Percentiles rank a stretch among this genome's conserved stretches.
Conservation (phyloP, 257 asterid species). For the Ocimum tenuiflorum region DNA sequence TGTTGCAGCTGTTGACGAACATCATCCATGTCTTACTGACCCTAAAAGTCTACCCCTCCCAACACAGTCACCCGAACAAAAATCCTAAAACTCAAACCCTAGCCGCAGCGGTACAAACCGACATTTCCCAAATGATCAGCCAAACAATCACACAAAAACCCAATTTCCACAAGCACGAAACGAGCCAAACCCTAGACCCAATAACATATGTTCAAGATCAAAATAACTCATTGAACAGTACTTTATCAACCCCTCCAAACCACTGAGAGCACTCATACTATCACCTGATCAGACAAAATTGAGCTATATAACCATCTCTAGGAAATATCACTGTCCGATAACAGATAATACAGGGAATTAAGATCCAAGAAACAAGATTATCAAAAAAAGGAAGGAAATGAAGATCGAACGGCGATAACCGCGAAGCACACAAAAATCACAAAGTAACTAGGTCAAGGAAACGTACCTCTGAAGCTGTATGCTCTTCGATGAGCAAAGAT, state of each 20-base stretch:
- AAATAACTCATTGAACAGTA: constrained; percentile 24
- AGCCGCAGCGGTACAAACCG: constrained; percentile 18
- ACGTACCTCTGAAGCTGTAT: constrained; percentile 43
- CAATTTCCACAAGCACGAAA: constrained; percentile 27
- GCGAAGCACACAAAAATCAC: constrained; percentile 21
- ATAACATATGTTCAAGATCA: constrained; percentile 27
- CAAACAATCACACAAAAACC: constrained; percentile 32
- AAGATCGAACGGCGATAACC: constrained; percentile 22
- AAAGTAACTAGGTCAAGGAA: constrained; percentile 15
- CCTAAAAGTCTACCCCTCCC: constrained; percentile 23
- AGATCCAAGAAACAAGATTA: constrained; percentile 27
- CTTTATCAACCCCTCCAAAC: constrained; percentile 28
- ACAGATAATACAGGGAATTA: not conserved
- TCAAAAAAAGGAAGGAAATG: constrained; percentile 11
- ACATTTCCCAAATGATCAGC: constrained; percentile 24
- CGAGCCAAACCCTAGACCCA: constrained; percentile 38
- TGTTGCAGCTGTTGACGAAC: constrained; percentile 71
- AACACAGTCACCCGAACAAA: constrained; percentile 24
- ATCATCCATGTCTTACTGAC: constrained; percentile 46
- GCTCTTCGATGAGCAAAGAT: constrained; percentile 22
- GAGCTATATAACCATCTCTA: constrained; percentile 13
- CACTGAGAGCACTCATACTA: constrained; percentile 33
- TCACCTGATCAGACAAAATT: constrained; percentile 53
- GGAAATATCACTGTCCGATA: constrained; percentile 10
- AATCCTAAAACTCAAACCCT: constrained; percentile 15